phyloP scores from a whole-genome alignment of 345 rosid species.

The Sisymbrium altissimum region DNA sequence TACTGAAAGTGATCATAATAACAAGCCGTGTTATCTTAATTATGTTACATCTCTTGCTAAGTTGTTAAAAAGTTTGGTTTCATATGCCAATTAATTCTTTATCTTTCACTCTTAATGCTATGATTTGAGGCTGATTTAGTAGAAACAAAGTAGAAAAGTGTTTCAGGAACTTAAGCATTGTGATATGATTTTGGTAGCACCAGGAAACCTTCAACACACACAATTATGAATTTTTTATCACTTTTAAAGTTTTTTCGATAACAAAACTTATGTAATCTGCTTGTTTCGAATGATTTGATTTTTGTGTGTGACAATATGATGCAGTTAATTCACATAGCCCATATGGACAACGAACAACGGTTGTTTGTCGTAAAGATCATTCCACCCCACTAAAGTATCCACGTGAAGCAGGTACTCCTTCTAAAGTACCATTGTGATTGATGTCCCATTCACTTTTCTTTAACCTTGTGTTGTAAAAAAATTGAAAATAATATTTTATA shows the following conservation, averaged over 20 bases:
- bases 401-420: slow-evolving; percentile 78
- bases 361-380: slow-evolving; percentile 60
- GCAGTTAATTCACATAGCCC: slow-evolving; percentile 89
- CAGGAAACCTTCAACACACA: background rate
- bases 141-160: background rate
- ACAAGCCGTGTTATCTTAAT: background rate
- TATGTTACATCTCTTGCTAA: background rate
- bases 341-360: slow-evolving; percentile 75
- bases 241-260: background rate
- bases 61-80: background rate
- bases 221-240: background rate
- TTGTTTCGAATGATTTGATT: background rate
- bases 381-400: slow-evolving; percentile 71
- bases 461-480: slow-evolving; percentile 7
- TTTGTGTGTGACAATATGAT: slow-evolving; percentile 14
- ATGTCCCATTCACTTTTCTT: background rate
- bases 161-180: background rate
- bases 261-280: background rate
- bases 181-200: background rate
- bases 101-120: background rate
- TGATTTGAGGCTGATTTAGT: background rate
- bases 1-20: no score
- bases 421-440: slow-evolving; percentile 57
- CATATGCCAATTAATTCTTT: background rate
- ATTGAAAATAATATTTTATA: background rate